phyloP scores from a whole-genome alignment of 345 rosid genomes.

The Conringia planisiliqua region DNA sequence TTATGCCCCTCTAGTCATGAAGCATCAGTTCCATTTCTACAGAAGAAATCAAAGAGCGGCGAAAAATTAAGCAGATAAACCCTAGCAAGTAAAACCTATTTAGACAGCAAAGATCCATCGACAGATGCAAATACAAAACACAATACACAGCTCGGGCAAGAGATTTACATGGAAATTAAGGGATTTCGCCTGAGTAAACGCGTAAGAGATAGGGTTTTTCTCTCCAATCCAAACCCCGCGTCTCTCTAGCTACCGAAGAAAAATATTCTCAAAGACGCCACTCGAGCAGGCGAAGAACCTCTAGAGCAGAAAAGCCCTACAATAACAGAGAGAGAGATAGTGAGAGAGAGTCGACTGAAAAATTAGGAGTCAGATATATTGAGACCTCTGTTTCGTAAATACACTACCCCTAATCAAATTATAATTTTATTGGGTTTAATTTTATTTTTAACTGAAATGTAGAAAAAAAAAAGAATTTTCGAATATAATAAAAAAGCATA shows the following conservation, averaged over 20 bases:
- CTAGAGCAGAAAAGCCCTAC: conserved; percentile 27
- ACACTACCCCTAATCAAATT: too few species aligned
- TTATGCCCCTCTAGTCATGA: neutral
- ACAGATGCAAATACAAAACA: neutral
- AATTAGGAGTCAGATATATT: neutral
- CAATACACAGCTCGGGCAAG: neutral
- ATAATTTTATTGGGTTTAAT: too few species aligned
- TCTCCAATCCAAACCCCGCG: neutral
- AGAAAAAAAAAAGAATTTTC: conserved; percentile 32
- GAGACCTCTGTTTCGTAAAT: too few species aligned
- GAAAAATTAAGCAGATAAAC: neutral
- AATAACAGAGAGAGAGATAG: neutral
- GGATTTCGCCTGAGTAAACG: neutral
- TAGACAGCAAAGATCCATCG: conserved; percentile 26
- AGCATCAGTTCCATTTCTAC: neutral
- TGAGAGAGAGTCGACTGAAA: neutral
- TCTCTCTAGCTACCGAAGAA: neutral
- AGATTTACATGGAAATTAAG: conserved; percentile 23
- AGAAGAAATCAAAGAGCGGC: neutral
- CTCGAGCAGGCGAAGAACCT: neutral
- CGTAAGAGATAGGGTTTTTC: conserved; percentile 36
- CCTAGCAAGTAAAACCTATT: conserved; percentile 15
- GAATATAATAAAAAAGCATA: conserved; percentile 65
- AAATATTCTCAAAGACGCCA: neutral
- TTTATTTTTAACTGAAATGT: too few species aligned